A percentile compares a stretch with the other conserved stretches of the same genome.
phyloP scores from a whole-genome alignment of 2,329 filamentous ascomycete species.

The Alternaria tenuissima region DNA sequence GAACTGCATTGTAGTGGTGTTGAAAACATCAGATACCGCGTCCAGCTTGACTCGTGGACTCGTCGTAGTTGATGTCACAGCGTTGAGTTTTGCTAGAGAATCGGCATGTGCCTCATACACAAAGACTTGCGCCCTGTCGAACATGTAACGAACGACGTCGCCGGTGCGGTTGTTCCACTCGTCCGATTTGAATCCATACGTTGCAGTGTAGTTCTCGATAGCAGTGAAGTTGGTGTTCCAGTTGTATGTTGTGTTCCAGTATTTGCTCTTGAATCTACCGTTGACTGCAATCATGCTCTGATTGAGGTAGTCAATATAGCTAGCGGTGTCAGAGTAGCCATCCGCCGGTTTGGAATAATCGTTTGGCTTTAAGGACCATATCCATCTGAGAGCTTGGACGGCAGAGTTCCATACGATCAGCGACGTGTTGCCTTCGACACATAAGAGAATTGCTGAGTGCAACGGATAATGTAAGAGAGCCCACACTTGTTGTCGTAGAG shows the following conservation, averaged over 20 bases:
- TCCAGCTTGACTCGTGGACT: conserved; percentile 15
- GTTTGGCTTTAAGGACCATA: conserved; percentile 27
- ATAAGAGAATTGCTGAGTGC: conserved; percentile 66
- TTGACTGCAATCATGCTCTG: conserved; percentile 30
- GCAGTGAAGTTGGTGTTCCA: conserved; percentile 35
- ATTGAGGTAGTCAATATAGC: conserved; percentile 25
- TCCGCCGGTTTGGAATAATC: conserved; percentile 24
- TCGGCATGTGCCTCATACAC: conserved; percentile 36
- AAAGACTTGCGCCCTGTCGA: conserved; percentile 34
- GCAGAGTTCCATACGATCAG: conserved; percentile 37
- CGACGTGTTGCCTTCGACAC: conserved; percentile 61
- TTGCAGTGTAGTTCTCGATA: conserved; percentile 29
- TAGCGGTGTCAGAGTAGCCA: conserved; percentile 19
- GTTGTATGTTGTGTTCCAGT: conserved; percentile 31
- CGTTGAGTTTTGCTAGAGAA: conserved; percentile 34
- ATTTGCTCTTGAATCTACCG: conserved; percentile 26
- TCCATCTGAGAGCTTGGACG: conserved; percentile 32
- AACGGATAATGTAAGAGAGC: conserved; percentile 66
- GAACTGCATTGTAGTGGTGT: conserved; percentile 36
- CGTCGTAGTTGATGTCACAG: conserved; percentile 20
- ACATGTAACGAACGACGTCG: conserved; percentile 22
- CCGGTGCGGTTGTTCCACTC: conserved; percentile 34
- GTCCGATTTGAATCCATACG: conserved; percentile 25
- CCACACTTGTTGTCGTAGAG: conserved; percentile 65
- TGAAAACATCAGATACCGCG: conserved; percentile 33